Conservation (phyloP, 257 asterid species). For the Ballota nigra region DNA sequence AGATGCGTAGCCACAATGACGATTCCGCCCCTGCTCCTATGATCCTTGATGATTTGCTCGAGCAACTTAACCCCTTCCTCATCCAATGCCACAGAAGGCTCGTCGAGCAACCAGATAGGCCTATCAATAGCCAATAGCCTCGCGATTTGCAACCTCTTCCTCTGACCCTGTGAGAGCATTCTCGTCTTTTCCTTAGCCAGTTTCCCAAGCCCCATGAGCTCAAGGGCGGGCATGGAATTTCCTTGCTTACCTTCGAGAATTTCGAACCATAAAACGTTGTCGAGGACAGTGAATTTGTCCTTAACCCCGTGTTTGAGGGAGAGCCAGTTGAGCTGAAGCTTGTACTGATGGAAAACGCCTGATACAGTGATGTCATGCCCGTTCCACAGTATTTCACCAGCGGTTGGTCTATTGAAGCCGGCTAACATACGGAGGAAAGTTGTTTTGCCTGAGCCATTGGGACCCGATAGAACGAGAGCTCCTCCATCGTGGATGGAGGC, state of each 20-base stretch:
- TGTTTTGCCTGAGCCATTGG: slow-evolving; percentile 81
- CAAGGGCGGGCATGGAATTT: slow-evolving; percentile 62
- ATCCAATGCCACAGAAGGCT: slow-evolving; percentile 87
- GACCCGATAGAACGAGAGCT: slow-evolving; percentile 48
- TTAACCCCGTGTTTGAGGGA: slow-evolving; percentile 42
- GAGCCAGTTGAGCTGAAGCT: slow-evolving; percentile 74
- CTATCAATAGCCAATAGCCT: slow-evolving; percentile 80
- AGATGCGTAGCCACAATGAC: slow-evolving; percentile 60
- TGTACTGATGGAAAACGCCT: slow-evolving; percentile 47
- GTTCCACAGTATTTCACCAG: slow-evolving; percentile 51
- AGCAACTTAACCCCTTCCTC: slow-evolving; percentile 32
- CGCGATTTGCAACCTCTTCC: slow-evolving; percentile 75
- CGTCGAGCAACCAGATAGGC: slow-evolving; percentile 32
- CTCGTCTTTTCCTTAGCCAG: slow-evolving; percentile 68
- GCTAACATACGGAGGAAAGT: slow-evolving; percentile 85
- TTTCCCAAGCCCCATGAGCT: slow-evolving; percentile 87
- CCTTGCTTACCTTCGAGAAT: slow-evolving; percentile 83
- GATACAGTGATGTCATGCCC: slow-evolving; percentile 34
- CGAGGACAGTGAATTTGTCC: slow-evolving; percentile 58
- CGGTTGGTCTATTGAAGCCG: too few species aligned
- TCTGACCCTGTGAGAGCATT: slow-evolving; percentile 80
- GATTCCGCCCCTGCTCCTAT: slow-evolving; percentile 77
- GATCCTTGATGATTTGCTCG: slow-evolving; percentile 63
- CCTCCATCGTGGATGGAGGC: slow-evolving; percentile 35
- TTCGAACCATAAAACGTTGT: slow-evolving; percentile 83